Evolutionary conservation across 345 rosid species (phyloP), one percentile per base, ranked within the genome.

Genomic region (Lenwebbia sp.): DNA sequence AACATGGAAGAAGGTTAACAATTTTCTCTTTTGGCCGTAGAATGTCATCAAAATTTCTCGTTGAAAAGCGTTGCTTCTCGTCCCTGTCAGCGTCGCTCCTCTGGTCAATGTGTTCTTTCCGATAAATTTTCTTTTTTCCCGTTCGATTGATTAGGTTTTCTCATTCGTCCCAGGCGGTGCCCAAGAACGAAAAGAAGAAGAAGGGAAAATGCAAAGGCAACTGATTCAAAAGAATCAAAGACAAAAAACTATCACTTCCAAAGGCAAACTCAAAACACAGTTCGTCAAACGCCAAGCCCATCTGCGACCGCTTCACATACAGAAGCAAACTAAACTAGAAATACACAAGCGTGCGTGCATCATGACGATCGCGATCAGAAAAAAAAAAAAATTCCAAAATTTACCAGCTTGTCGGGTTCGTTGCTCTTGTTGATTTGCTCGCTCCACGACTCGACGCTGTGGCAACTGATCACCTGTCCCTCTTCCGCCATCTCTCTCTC

Each of bases 381-480:
- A 44, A 25, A n/a, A 41, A 51, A 25, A 0, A 25, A 9, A 10
- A 55, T 83, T 56, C 83, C 54, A 44, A 44, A 19, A 3, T 53
- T 47, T 93, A 96, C 99, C 91, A 96, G 96, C 86, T 94, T 89
- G 87, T 93, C 92, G 74, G 95, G 87, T n/a, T 88, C 94, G 37
- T 93, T 93, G 56, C 90, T 89, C 89, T 88, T 92, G 87, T 88
- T 85, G 25, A 96, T 89, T 56, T 95, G 94, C 74, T 93, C 90
- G 74, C 86, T 89, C 98, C 98, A 95, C 51, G 89, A 89, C 50
- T 95, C 95, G 28, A 92, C 85, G 57, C 93, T 91, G 94, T 93
- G 97, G 87, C 98, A 95, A 5, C 90, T 85, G 83, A 95, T 90
- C 82, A 96, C 96, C 81, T 94, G 95, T 83, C 98, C 98, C 51